Evolutionary conservation across 2,329 filamentous ascomycete genomes (phyloP).

Genomic region (Cladosporium sphaerospermum): DNA sequence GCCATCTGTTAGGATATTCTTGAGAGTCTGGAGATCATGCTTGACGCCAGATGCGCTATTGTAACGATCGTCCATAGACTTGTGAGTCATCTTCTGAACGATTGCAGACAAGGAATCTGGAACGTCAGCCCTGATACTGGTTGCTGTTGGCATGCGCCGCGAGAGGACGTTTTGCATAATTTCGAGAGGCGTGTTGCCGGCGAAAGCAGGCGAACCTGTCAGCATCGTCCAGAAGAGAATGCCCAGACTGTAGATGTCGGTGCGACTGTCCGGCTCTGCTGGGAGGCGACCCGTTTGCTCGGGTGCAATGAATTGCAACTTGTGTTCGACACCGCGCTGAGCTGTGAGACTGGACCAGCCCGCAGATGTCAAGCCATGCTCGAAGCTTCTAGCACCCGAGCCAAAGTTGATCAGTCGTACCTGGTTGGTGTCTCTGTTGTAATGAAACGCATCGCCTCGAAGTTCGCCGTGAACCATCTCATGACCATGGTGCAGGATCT

Average conservation of each 20-base stretch:
- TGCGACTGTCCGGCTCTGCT: conserved; percentile 82
- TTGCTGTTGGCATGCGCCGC: conserved; percentile 69
- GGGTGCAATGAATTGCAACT: conserved; percentile 84
- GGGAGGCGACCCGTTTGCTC: conserved; percentile 93
- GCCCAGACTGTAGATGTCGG: conserved; percentile 88
- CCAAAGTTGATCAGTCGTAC: conserved; percentile 83
- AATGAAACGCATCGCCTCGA: conserved; percentile 85
- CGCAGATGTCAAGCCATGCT: conserved; percentile 76
- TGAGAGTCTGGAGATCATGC: conserved; percentile 68
- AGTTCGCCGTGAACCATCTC: conserved; percentile 87
- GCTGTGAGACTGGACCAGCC: conserved; percentile 81
- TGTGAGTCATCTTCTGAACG: conserved; percentile 87
- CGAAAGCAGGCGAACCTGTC: conserved; percentile 72
- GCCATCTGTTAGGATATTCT: conserved; percentile 67
- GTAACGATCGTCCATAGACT: conserved; percentile 80
- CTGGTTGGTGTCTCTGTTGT: conserved; percentile 60
- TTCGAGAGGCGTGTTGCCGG: conserved; percentile 73
- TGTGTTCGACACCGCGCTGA: conserved; percentile 80
- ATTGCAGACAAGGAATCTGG: conserved; percentile 76
- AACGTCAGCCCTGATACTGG: conserved; percentile 71
- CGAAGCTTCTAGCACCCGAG: conserved; percentile 79
- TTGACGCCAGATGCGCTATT: conserved; percentile 83
- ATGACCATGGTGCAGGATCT: conserved; percentile 84
- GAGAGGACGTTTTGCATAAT: conserved; percentile 86
- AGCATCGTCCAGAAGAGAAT: conserved; percentile 84